A percentile compares a stretch with the other conserved stretches of the same genome.
Conservation (phyloP, 2,329 filamentous ascomycete genomes). For the Fusarium sp. region DNA sequence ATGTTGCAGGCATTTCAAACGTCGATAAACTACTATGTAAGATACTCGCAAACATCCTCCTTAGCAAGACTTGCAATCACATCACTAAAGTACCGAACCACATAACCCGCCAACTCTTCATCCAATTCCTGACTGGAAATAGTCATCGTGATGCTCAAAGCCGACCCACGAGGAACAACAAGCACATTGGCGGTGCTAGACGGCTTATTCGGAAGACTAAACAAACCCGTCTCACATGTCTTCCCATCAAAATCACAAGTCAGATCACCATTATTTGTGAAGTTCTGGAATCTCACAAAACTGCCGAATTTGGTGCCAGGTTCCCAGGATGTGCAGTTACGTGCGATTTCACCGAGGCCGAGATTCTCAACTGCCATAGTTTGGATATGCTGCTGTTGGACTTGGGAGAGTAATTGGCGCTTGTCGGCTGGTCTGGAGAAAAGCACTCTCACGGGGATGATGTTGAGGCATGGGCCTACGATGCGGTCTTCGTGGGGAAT, state of each 20-base stretch:
- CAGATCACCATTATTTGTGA: conserved; percentile 7
- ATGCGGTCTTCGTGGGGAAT: conserved; percentile 9
- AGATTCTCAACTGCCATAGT: conserved; percentile 10
- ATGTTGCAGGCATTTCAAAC: too few species aligned
- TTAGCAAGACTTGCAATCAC: neutral
- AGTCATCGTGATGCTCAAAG: neutral
- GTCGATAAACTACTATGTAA: neutral
- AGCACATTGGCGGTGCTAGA: conserved; percentile 5
- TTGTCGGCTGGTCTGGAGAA: neutral
- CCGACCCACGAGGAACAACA: neutral
- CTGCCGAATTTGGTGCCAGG: conserved; percentile 4
- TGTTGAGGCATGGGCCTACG: conserved; percentile 13
- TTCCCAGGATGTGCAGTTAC: neutral
- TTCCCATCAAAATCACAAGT: conserved; percentile 4
- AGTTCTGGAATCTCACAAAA: conserved; percentile 12
- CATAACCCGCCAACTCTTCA: neutral
- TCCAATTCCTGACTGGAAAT: neutral
- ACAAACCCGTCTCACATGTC: neutral
- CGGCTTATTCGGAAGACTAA: conserved; percentile 7
- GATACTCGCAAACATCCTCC: neutral
- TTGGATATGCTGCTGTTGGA: conserved; percentile 2
- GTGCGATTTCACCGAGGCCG: neutral
- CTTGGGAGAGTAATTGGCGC: neutral
- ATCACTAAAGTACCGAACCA: conserved; percentile 1
- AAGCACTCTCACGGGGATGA: conserved; percentile 14